A percentile compares a stretch with the other conserved stretches of the same genome.
Conservation (phyloP, 345 rosid species). For the Camelina hispida region DNA sequence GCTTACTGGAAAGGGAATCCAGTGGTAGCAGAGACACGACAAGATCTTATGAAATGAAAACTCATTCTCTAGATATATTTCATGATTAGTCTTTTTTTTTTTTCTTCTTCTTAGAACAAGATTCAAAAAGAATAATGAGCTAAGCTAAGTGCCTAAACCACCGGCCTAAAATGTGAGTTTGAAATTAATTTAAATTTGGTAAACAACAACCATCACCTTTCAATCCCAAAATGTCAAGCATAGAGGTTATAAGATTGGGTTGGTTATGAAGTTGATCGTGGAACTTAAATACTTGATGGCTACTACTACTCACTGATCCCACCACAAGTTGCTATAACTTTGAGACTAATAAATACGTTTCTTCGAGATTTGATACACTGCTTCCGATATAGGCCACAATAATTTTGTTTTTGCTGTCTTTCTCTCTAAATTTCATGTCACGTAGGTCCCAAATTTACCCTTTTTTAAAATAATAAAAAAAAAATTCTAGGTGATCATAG, state of each 20-base stretch:
- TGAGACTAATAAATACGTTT: constrained; percentile 31
- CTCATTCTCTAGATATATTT: background rate
- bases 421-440: constrained; percentile 23
- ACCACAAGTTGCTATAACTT: constrained; percentile 34
- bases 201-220: constrained; percentile 3
- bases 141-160: background rate
- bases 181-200: constrained; percentile 24
- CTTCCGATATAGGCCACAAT: constrained; percentile 35
- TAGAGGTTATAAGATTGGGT: background rate
- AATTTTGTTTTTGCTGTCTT: constrained; percentile 31
- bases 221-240: background rate
- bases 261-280: constrained; percentile 38
- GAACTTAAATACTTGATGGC: constrained; percentile 27
- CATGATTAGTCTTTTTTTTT: background rate
- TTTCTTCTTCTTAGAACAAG: background rate
- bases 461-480: background rate
- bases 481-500: constrained; percentile 17
- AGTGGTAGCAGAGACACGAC: constrained; percentile 62
- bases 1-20: constrained; percentile 98
- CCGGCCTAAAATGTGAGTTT: background rate
- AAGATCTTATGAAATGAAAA: constrained; percentile 69
- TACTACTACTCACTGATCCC: constrained; percentile 38
- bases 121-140: background rate
- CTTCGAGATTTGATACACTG: constrained; percentile 38
- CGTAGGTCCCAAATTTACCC: constrained; percentile 39